Base-by-base conservation (phyloP, 106 monocot species). In the Agapanthus africanus region DNA sequence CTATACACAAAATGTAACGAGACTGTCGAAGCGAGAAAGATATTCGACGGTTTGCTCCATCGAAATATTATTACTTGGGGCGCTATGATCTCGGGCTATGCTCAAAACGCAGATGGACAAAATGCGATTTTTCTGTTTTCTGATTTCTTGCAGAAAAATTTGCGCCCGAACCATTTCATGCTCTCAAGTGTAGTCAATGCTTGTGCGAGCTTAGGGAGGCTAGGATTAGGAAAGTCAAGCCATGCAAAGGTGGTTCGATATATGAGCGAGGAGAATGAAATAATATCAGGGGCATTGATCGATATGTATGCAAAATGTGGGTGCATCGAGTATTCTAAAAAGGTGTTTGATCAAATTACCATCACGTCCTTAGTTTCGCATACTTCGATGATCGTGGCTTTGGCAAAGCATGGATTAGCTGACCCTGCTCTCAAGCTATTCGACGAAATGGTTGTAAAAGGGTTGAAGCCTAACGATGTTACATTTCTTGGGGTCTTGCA, bases 261-360 rank as follows among this genome's bases (percentile, higher is more conserved):
- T 2, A 77, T 79, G 1, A 59, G 84, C 9, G 78, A 71, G 0
- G 63, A 19, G 31, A 91, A 95, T 9, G 91, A 95, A 9, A 72
- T 88, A 11, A 70, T 91, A 35, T 79, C 75, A 0, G 83, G 83
- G 4, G 84, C 85, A 34, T 54, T 95, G 71, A 78, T 95, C 11
- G 95, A 95, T 54, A 91, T 95, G 95, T 95, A 95, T 27, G 72
- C 91, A 3, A 95, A 95, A 65, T 91, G 88, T 16, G 91, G 95
- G 7, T 82, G 41, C 61, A 37, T 91, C 15, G 85, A 80, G 11
- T 72, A 74, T 25, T 80, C 88, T 15, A 77, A 36, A 22, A 75
- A 77, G 51, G 91, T 91, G 52, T 95, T 95, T 54, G 23, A 59
- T 31, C 68, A 63, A 7, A 88, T 95, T 1, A 22, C 25, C 10